Base-by-base conservation (phyloP, 2,329 filamentous ascomycete species). In the Pyrenochaeta sp. region DNA sequence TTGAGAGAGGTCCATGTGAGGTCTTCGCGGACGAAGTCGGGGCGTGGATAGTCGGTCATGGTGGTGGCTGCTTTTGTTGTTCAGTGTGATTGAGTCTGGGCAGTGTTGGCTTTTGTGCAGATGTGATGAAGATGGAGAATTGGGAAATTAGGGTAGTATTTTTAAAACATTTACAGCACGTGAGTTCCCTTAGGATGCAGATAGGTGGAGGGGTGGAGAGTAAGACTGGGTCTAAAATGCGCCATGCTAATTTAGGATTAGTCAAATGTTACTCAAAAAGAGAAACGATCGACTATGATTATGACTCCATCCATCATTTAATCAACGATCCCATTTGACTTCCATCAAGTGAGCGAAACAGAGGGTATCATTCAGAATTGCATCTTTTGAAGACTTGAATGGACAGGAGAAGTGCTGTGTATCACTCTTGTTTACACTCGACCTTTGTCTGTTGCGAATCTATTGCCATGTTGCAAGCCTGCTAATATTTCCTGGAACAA, bases 1-100 rank as follows among this genome's bases (percentile, higher is more conserved):
- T 90, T 85, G 46, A 90, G 83, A 1, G 84, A 85, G 40, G 78
- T 73, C 88, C 88, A 90, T 45, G 78, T 81, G 28, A 88, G 80
- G 27, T 79, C 69, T 32, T 78, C 74, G 53, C 87, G 86, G 52
- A 84, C 71, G 72, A 90, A 90, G 75, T 90, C 88, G 0, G 88
- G 87, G 53, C 88, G 86, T 25, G 88, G 88, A 65, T 91, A 89
- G 56, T 59, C 56, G 34, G 46, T 43, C 56, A 66, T 67, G 24
- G 30, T 59, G 28, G 59, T 40, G 7, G 19, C 10, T 50, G 34
- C 42, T 19, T 15, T 44, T 47, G 42, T 22, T 44, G 13, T 25
- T 5, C n/a, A 19, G 12, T 39, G 22, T 12, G 36, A 2, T 25
- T 12, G n/a, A n/a, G 32, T 8, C 22, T 5, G 28, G 19, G 5